These are phyloP conservation scores for Cladophialophora immunda DNA, from an alignment of 2,329 filamentous ascomycete genomes.

Conservation along the genomic window DNA sequence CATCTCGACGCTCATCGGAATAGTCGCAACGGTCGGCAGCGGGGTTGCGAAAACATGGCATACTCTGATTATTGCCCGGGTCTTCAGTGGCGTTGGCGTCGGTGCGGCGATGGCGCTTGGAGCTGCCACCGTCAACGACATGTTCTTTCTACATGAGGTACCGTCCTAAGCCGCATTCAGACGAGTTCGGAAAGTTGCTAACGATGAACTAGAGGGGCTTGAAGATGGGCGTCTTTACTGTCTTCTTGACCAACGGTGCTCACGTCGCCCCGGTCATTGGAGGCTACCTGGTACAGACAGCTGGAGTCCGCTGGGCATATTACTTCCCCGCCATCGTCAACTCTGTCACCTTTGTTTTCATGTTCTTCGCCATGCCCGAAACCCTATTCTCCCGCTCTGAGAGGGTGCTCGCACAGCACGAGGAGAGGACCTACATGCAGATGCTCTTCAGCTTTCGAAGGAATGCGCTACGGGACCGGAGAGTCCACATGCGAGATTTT, in stretches of 20 bases:
- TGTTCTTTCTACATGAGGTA: slow-evolving; percentile 27
- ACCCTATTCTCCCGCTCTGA: slow-evolving; percentile 21
- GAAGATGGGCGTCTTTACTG: slow-evolving; percentile 22
- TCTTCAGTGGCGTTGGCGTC: slow-evolving; percentile 18
- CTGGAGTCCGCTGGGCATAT: slow-evolving; percentile 6
- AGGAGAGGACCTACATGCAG: slow-evolving; percentile 22
- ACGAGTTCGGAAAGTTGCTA: background rate
- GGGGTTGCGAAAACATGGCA: slow-evolving; percentile 17
- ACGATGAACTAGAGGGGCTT: slow-evolving; percentile 2
- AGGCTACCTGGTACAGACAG: slow-evolving; percentile 15
- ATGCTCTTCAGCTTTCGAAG: slow-evolving; percentile 25
- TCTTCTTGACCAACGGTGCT: slow-evolving; percentile 23
- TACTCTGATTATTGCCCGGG: slow-evolving; percentile 14
- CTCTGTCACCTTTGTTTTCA: slow-evolving; percentile 1
- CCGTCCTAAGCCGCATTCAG: too few species aligned
- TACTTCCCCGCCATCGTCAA: slow-evolving; percentile 19
- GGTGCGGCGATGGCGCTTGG: slow-evolving; percentile 27
- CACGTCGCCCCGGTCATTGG: slow-evolving; percentile 22
- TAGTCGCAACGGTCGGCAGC: slow-evolving; percentile 39
- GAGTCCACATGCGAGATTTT: background rate
- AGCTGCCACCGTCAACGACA: slow-evolving; percentile 21
- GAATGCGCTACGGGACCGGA: slow-evolving; percentile 12
- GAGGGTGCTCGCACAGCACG: background rate
- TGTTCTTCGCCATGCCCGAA: slow-evolving; percentile 20
- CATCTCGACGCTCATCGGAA: slow-evolving; percentile 43